phyloP scores from a whole-genome alignment of 192 early-diverging fungal genomes.

The Coemansia sp. region DNA sequence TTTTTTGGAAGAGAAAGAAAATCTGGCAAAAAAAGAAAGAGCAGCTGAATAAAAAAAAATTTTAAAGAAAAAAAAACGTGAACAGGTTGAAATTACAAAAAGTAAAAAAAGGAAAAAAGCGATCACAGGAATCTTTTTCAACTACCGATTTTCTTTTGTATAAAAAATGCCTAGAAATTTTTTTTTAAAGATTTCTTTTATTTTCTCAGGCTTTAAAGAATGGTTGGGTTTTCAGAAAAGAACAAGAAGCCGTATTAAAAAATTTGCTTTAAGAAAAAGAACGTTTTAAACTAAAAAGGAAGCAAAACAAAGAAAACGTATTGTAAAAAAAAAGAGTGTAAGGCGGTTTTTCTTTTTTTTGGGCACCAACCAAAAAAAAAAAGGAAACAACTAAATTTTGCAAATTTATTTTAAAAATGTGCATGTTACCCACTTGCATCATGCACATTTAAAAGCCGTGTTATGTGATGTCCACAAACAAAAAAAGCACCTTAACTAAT shows the following conservation, averaged over 20 bases:
- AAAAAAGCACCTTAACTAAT: no score
- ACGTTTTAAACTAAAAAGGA: background rate
- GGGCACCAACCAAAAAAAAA: background rate
- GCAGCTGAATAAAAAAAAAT: background rate
- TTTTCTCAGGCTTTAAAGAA: background rate
- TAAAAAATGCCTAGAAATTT: constrained; percentile 1
- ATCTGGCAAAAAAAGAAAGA: background rate
- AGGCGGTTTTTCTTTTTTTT: background rate
- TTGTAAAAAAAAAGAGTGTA: no score
- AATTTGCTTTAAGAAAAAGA: no score
- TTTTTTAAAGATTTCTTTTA: constrained; percentile 8
- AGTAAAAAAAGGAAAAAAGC: no score
- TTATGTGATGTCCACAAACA: no score
- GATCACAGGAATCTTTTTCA: no score
- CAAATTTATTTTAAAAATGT: background rate
- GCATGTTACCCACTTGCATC: background rate
- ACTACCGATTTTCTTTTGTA: no score
- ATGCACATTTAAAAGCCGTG: no score
- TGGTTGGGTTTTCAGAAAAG: background rate
- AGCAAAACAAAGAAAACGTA: no score
- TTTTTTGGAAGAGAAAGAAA: background rate
- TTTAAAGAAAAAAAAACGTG: background rate
- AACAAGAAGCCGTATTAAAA: background rate
- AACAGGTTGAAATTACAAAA: no score
- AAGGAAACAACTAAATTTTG: background rate